These are phyloP conservation scores for Ganoderma multipileum DNA, from an alignment of 1,284 basidiomycete species.

Conservation along the genomic window DNA sequence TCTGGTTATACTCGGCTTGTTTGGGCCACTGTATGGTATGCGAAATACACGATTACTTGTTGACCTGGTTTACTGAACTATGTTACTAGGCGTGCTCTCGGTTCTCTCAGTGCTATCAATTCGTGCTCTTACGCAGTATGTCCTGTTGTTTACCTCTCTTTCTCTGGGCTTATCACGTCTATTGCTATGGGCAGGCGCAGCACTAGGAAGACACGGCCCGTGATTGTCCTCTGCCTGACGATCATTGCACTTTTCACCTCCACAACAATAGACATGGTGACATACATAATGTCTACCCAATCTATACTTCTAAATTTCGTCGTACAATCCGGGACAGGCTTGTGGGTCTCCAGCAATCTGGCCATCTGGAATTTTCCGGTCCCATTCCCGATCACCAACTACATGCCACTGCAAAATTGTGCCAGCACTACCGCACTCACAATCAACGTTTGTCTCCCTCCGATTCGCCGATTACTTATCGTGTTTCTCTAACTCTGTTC, in stretches of 20 bases:
- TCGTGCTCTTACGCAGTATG: too few species aligned
- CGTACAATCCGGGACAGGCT: neutral
- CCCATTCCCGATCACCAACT: too few species aligned
- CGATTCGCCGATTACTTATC: neutral
- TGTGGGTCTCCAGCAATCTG: neutral
- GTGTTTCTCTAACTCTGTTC: neutral
- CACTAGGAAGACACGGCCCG: too few species aligned
- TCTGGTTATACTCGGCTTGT: too few species aligned
- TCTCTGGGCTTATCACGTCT: too few species aligned
- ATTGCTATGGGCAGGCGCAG: too few species aligned
- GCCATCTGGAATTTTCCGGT: neutral
- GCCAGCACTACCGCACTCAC: neutral
- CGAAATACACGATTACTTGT: too few species aligned
- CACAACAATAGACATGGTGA: neutral
- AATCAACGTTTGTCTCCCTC: neutral
- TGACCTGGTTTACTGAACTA: too few species aligned
- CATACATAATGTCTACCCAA: neutral
- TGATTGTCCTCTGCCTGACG: neutral
- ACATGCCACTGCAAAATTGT: neutral
- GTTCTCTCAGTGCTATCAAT: too few species aligned
- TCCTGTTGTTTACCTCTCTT: too few species aligned
- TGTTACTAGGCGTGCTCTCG: too few species aligned
- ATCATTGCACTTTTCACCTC: neutral
- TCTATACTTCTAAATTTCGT: neutral
- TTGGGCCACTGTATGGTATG: too few species aligned